Conservation (phyloP, 371 early-diverging fungal genomes). For the Mucor circinelloides region DNA sequence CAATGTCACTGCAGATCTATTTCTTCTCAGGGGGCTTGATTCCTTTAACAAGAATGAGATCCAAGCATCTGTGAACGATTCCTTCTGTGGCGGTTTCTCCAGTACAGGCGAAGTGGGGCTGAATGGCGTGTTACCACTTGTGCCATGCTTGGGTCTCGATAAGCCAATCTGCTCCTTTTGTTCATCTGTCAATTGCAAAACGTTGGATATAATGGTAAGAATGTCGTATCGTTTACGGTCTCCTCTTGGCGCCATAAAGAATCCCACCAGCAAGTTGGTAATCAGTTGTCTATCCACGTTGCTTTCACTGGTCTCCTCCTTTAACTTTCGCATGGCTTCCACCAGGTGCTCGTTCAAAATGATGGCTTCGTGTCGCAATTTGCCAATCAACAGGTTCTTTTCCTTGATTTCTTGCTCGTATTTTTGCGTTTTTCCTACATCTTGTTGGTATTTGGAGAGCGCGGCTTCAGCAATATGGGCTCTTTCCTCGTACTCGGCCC, state of each 20-base stretch:
- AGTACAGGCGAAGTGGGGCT: constrained; percentile 28
- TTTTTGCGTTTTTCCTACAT: constrained; percentile 62
- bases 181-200: constrained; percentile 83
- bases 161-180: constrained; percentile 87
- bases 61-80: constrained; percentile 89
- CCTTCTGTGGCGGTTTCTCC: constrained; percentile 38
- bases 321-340: constrained; percentile 84
- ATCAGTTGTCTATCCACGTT: constrained; percentile 87
- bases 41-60: constrained; percentile 82
- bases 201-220: constrained; percentile 83
- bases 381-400: constrained; percentile 75
- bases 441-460: constrained; percentile 59
- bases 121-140: neutral
- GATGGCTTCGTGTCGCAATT: constrained; percentile 81
- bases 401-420: constrained; percentile 77
- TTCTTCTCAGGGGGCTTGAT: constrained; percentile 44
- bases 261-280: constrained; percentile 84
- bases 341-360: constrained; percentile 82
- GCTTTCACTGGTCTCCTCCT: constrained; percentile 75
- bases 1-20: constrained; percentile 22
- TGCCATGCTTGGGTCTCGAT: constrained; percentile 49
- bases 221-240: constrained; percentile 90
- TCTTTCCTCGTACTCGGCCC: constrained; percentile 63
- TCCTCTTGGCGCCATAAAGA: constrained; percentile 81
- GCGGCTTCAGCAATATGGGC: constrained; percentile 64